Base-by-base conservation (phyloP, 2,329 filamentous ascomycete species). In the Ophiocordyceps camponoti-saundersi region DNA sequence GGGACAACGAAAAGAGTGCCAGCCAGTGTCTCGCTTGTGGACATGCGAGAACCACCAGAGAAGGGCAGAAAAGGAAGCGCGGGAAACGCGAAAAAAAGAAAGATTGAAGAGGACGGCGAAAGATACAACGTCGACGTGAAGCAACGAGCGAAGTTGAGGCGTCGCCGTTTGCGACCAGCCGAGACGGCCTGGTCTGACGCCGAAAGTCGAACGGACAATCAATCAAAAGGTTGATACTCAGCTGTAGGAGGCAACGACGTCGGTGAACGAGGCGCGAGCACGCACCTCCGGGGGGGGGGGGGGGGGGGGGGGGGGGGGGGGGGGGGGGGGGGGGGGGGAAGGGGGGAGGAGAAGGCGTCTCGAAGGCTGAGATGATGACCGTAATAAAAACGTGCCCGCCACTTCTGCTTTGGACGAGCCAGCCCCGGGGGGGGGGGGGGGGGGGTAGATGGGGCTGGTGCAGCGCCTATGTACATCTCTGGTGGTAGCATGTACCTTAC, bases 341-440 rank as follows among this genome's bases (percentile, higher is more conserved):
- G n/a, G n/a, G n/a, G 51, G 50, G 56, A 47, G 48, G 56, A 55
- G 39, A 55, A 55, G 58, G 57, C 60, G 64, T 65, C 63, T 64
- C 61, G 61, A 61, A 60, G 59, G 60, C 59, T 69, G 69, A 72
- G 59, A 72, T 72, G 68, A 70, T 65, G 66, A 62, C 63, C 63
- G 62, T 61, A 46, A 65, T 61, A 61, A 65, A 29, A 51, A 62
- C 60, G 63, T 63, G 62, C 62, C 64, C 59, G 61, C 58, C 50
- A 26, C 26, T 54, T 46, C 44, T 41, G 45, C 36, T 20, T 21
- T 39, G 46, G 41, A 40, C 18, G 30, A 47, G 41, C 41, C 41
- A 43, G 41, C 3, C 21, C 45, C 11, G 20, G 13, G 22, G 20
- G 13, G 23, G 30, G 45, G 41, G 36, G 59, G 55, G 56, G 56